phyloP scores from a whole-genome alignment of 2,329 filamentous ascomycete species.

The Fusarium tupiense region DNA sequence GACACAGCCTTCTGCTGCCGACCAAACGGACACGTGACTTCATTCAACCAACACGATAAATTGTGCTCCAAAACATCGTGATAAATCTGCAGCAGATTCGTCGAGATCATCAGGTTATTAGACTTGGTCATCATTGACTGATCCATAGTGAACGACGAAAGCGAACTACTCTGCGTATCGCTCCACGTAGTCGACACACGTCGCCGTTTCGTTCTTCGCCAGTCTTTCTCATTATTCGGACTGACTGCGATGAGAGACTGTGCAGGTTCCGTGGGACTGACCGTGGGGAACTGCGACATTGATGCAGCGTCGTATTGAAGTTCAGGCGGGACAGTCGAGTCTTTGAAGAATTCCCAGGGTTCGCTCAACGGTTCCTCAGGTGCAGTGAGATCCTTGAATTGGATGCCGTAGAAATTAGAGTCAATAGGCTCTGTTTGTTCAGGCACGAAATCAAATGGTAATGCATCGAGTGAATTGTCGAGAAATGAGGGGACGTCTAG shows the following conservation, averaged over 20 bases:
- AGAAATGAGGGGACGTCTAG: background rate
- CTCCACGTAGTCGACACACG: background rate
- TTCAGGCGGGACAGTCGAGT: background rate
- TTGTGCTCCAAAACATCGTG: conserved; percentile 64
- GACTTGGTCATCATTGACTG: conserved; percentile 39
- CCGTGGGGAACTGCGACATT: background rate
- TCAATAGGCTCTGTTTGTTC: background rate
- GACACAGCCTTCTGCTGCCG: conserved; percentile 41
- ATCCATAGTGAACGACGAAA: conserved; percentile 21
- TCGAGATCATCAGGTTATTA: conserved; percentile 52
- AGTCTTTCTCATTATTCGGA: background rate
- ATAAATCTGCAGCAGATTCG: conserved; percentile 58
- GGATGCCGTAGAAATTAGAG: background rate
- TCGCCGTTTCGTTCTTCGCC: background rate
- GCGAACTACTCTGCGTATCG: conserved; percentile 14
- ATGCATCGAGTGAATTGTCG: background rate
- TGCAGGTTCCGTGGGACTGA: background rate
- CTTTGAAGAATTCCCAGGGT: conserved; percentile 1
- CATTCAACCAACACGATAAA: conserved; percentile 62
- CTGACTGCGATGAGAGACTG: background rate
- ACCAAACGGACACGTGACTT: conserved; percentile 58
- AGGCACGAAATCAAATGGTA: background rate
- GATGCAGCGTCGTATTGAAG: background rate
- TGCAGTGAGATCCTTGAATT: background rate
- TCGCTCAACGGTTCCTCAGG: background rate